These are phyloP conservation scores for Metroxylon sagu DNA, from an alignment of 176 grass and related monocot genomes.

Conservation along the genomic window DNA sequence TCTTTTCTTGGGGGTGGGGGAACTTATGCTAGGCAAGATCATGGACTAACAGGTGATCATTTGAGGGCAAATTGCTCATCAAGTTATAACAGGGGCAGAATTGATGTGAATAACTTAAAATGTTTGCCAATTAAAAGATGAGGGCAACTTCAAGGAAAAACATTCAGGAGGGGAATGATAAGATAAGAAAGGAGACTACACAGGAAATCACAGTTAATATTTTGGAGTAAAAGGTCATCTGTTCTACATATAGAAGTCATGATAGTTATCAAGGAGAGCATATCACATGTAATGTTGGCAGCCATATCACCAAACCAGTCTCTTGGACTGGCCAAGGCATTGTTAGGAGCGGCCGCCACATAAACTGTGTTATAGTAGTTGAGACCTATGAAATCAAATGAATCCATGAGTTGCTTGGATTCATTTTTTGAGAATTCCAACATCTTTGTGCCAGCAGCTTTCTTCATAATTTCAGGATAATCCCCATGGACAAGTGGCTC, in stretches of 20 bases:
- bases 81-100: too few relatives aligned
- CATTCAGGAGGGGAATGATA: too few relatives aligned
- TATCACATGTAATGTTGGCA: constrained; percentile 18
- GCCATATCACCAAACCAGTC: constrained; percentile 16
- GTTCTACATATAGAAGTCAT: constrained; percentile 14
- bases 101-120: too few relatives aligned
- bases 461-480: constrained; percentile 31
- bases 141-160: too few relatives aligned
- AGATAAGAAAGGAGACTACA: too few relatives aligned
- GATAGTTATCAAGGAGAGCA: background rate
- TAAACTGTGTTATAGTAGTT: constrained; percentile 20
- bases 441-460: constrained; percentile 23
- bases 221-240: background rate
- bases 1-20: too few relatives aligned
- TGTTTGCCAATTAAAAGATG: too few relatives aligned
- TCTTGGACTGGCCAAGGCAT: constrained; percentile 15
- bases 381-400: constrained; percentile 30
- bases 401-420: constrained; percentile 24
- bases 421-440: constrained; percentile 16
- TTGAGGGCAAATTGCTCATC: too few relatives aligned
- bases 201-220: too few relatives aligned
- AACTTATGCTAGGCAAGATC: too few relatives aligned
- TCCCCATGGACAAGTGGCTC: constrained; percentile 29
- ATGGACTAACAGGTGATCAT: too few relatives aligned
- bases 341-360: constrained; percentile 15